phyloP scores from a whole-genome alignment of 495 filamentous ascomycete species.

The Aspergillus affinis region DNA sequence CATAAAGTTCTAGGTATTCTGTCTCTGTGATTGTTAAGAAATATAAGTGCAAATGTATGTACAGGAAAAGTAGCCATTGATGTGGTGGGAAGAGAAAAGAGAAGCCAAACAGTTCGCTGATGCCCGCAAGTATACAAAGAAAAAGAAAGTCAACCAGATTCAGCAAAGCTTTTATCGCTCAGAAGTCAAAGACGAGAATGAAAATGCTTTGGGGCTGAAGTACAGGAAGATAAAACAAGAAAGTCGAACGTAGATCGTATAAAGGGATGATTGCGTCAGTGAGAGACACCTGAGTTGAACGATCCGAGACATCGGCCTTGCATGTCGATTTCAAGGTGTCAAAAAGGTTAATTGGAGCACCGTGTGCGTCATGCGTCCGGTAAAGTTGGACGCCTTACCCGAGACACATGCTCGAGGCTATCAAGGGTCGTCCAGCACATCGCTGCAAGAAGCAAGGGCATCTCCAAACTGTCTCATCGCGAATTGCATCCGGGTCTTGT shows the following conservation, averaged over 20 bases:
- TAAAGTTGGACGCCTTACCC: neutral
- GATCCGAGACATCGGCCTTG: neutral
- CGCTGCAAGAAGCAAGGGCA: neutral
- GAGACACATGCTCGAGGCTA: neutral
- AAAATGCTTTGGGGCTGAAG: neutral
- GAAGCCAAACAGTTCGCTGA: neutral
- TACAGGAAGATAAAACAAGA: neutral
- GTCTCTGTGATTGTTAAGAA: neutral
- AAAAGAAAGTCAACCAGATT: neutral
- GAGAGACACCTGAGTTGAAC: neutral
- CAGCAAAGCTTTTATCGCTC: neutral
- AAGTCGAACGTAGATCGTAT: neutral
- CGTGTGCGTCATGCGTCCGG: neutral
- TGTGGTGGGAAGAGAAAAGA: neutral
- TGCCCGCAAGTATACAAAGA: neutral
- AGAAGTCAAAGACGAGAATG: neutral
- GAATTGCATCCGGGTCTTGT: neutral
- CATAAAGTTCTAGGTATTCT: neutral
- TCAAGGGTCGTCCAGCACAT: neutral
- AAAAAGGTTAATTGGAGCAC: neutral
- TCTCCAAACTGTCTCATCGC: neutral
- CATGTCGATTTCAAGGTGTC: neutral
- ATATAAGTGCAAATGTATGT: neutral
- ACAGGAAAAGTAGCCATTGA: neutral
- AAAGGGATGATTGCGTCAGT: slow-evolving; percentile 1